Evolutionary conservation across 306 rosid species (phyloP), one percentile per base, ranked within the genome.

Genomic region (Vigna hirtella): DNA sequence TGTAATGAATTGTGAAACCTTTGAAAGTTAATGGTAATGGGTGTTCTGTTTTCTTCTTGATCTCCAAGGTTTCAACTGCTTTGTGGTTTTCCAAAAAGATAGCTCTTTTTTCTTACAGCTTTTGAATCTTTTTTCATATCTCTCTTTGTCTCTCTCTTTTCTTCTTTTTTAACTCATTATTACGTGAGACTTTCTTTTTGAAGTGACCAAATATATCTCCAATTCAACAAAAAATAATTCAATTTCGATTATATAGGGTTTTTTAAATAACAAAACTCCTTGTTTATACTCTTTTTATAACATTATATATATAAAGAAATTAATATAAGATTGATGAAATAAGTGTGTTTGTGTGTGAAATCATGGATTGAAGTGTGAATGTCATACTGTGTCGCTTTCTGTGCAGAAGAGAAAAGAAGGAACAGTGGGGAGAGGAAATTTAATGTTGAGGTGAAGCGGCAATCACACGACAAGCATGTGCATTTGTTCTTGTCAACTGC

Each of bases 401-500:
- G 18, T 66, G 52, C 59, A 28, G 70, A 63, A 40, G 48, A 36
- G 12, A n/a, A 67, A 42, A 59, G 3, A 7, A 22, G 34, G 24
- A 45, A 76, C 36, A 14, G 32, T 13, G 57, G 64, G 63, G 36
- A 30, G 32, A 65, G 73, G 22, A 36, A 82, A 79, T 72, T 49
- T 48, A 62, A 52, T 70, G 38, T 43, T 74, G 70, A 16, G 73
- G 55, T 50, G 82, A 66, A 72, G 67, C 72, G 74, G 57, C 86
- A 42, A 49, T 47, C 67, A 62, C 88, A 79, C 63, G 53, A 67
- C 81, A 55, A 66, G 79, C 86, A 78, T 78, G 85, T 72, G 89
- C 56, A 9, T 11, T 30, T 24, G 77, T 61, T 43, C 74, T 9
- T 58, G 18, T 18, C 28, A 68, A 14, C 32, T 52, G 42, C 52